phyloP scores from a whole-genome alignment of 495 filamentous ascomycete species.

The Hyaloscypha variabilis region DNA sequence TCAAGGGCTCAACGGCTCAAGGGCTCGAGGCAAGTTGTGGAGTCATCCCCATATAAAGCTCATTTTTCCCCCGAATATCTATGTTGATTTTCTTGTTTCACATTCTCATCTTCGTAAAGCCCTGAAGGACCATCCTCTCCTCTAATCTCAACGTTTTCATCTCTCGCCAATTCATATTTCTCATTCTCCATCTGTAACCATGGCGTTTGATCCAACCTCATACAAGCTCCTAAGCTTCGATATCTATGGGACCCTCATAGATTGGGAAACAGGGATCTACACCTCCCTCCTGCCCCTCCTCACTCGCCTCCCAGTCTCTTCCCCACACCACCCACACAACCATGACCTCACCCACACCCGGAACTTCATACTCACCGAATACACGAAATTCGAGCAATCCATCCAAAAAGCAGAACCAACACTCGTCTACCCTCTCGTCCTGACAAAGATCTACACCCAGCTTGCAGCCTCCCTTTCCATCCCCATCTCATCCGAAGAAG shows the following conservation, averaged over 20 bases:
- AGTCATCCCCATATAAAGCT: too few species aligned
- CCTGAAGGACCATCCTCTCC: too few species aligned
- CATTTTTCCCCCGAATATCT: too few species aligned
- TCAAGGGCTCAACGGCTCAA: too few species aligned
- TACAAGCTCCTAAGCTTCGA: constrained; percentile 67
- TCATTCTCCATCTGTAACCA: background rate
- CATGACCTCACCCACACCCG: background rate
- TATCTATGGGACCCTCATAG: constrained; percentile 81
- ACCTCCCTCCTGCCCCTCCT: constrained; percentile 35
- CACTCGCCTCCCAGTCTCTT: background rate
- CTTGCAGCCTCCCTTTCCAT: constrained; percentile 37
- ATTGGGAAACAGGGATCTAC: constrained; percentile 61
- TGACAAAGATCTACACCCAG: constrained; percentile 17
- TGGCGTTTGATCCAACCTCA: constrained; percentile 13
- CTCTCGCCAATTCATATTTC: background rate
- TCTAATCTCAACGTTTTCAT: background rate
- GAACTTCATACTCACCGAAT: constrained; percentile 7
- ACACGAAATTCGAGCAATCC: constrained; percentile 11
- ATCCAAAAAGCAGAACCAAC: constrained; percentile 20
- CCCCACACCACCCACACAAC: constrained; percentile 19
- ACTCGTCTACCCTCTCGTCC: constrained; percentile 17
- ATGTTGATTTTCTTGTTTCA: too few species aligned
- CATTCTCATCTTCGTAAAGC: too few species aligned
- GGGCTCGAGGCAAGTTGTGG: too few species aligned
- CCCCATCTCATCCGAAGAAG: constrained; percentile 32